A percentile compares a stretch with the other conserved stretches of the same genome.
Evolutionary conservation across 2,329 filamentous ascomycete species (phyloP).

Genomic region (Juglanconis oblonga): DNA sequence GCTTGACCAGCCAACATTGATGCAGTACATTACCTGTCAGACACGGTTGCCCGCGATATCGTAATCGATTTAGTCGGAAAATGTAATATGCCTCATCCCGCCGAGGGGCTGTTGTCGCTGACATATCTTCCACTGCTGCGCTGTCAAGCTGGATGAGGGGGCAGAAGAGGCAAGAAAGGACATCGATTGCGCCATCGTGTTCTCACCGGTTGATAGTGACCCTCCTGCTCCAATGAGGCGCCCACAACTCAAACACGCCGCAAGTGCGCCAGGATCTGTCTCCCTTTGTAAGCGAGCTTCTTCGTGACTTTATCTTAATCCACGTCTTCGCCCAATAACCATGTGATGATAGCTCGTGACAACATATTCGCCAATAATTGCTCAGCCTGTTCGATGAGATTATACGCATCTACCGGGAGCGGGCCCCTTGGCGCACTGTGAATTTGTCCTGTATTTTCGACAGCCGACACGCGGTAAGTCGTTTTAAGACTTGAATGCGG

Average conservation of each 20-base stretch:
- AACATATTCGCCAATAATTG: slow-evolving; percentile 18
- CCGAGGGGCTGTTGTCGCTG: neutral
- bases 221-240: neutral
- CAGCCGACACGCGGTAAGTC: neutral
- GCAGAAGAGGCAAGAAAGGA: slow-evolving; percentile 12
- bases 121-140: neutral
- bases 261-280: neutral
- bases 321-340: neutral
- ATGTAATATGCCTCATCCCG: neutral
- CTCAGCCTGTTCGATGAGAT: slow-evolving; percentile 8
- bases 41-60: neutral
- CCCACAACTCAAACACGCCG: neutral
- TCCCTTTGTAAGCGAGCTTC: slow-evolving; percentile 2
- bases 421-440: neutral
- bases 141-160: neutral
- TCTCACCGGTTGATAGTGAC: slow-evolving; percentile 1
- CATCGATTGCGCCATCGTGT: slow-evolving; percentile 15
- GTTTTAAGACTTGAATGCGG: neutral
- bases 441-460: neutral
- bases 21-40: no score
- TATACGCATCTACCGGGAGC: neutral
- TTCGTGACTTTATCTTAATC: slow-evolving; percentile 1
- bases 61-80: neutral
- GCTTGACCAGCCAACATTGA: no score
- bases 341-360: slow-evolving; percentile 1